phyloP scores from a whole-genome alignment of 208 protist species.

The Leishmania lainsoni region DNA sequence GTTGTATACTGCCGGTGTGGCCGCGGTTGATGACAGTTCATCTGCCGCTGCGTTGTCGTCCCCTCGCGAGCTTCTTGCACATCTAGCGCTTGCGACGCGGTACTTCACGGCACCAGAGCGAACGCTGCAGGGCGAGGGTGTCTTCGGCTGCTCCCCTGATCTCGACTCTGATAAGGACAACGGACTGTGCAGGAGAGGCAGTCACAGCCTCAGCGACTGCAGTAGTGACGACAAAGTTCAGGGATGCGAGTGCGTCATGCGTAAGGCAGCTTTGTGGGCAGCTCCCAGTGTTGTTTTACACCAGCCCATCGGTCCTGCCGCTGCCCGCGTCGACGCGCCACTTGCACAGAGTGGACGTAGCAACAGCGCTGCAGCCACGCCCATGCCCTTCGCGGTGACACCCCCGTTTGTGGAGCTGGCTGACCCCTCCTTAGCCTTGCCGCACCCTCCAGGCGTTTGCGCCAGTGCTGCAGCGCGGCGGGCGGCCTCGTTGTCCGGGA shows the following conservation, averaged over 20 bases:
- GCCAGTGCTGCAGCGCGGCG: neutral
- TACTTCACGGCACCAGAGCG: constrained; percentile 11
- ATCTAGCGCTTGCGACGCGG: constrained; percentile 8
- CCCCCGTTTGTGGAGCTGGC: neutral
- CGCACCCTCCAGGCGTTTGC: neutral
- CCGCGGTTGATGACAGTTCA: neutral
- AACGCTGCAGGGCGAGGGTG: constrained; percentile 17
- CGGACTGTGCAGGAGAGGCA: neutral
- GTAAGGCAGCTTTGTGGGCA: neutral
- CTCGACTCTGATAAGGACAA: constrained; percentile 4
- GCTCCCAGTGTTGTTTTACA: neutral
- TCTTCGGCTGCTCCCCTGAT: constrained; percentile 13
- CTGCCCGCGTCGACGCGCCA: neutral
- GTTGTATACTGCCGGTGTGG: neutral
- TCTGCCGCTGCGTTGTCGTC: neutral
- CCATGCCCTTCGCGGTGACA: neutral
- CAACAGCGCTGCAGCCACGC: neutral
- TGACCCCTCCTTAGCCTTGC: neutral
- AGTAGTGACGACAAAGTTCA: neutral
- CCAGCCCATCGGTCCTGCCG: neutral
- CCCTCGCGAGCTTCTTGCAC: neutral
- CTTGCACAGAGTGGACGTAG: neutral
- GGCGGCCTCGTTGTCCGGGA: neutral
- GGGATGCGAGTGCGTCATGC: neutral
- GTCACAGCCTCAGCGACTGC: constrained; percentile 2